Conservation (phyloP, 2,329 filamentous ascomycete genomes). For the Pyricularia sp. region DNA sequence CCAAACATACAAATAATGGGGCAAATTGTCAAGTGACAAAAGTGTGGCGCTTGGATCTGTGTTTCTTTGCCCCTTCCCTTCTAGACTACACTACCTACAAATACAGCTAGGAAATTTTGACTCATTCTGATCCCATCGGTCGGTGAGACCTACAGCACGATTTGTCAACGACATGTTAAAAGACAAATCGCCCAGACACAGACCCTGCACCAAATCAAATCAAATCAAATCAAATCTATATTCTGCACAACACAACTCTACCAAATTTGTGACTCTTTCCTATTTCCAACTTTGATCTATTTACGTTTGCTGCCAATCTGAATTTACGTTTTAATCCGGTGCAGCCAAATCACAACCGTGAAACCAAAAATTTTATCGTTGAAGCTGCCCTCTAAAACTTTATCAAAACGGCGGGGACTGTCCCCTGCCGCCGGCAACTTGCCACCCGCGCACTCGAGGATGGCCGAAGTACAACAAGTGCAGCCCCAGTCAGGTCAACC, state of each 20-base stretch:
- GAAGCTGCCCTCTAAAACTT: not conserved
- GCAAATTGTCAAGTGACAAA: not conserved
- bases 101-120: not conserved
- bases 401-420: not conserved
- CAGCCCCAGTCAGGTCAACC: not conserved
- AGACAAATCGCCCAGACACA: not conserved
- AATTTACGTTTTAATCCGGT: not conserved
- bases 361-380: not conserved
- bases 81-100: not conserved
- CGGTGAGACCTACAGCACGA: not conserved
- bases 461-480: not conserved
- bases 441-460: not conserved
- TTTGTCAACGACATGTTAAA: not conserved
- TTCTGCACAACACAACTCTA: not conserved
- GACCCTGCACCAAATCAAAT: too few species aligned
- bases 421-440: not conserved
- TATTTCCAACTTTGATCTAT: not conserved
- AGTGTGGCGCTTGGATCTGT: not conserved
- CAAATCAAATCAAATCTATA: too few species aligned
- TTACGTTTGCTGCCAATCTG: not conserved
- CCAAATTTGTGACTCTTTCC: not conserved
- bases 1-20: not conserved
- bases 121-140: slow-evolving; percentile 5
- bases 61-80: not conserved
- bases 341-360: not conserved